A percentile compares a stretch with the other conserved stretches of the same genome.
Evolutionary conservation across 2,329 filamentous ascomycete genomes (phyloP).

Genomic region (Botrytis squamosa): DNA sequence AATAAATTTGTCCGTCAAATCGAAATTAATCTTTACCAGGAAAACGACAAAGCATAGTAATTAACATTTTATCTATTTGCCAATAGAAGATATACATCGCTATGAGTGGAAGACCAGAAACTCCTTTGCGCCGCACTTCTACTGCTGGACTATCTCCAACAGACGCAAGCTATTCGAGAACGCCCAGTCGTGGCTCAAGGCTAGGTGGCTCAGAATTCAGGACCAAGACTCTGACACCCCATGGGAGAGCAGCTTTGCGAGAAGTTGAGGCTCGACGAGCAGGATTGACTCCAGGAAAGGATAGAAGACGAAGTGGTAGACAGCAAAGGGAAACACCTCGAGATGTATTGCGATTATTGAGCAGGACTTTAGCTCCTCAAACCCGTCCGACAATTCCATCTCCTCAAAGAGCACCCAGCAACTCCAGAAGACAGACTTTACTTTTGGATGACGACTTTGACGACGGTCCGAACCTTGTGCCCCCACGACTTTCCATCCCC

Average conservation of each 20-base stretch:
- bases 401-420: constrained; percentile 28
- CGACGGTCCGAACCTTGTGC: constrained; percentile 46
- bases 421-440: constrained; percentile 28
- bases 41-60: not conserved
- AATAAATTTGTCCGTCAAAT: not conserved
- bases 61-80: not conserved
- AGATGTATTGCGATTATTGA: constrained; percentile 54
- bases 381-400: constrained; percentile 36
- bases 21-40: too few relatives aligned
- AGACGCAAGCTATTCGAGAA: constrained; percentile 30
- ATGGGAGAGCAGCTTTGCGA: constrained; percentile 59
- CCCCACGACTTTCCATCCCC: constrained; percentile 56
- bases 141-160: constrained; percentile 36
- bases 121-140: constrained; percentile 37
- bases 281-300: constrained; percentile 60
- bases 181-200: constrained; percentile 29
- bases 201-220: constrained; percentile 33
- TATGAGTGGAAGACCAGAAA: constrained; percentile 35
- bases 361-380: constrained; percentile 51
- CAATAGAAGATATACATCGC: constrained; percentile 24
- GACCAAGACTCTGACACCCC: constrained; percentile 48
- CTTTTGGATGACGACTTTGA: constrained; percentile 41
- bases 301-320: constrained; percentile 56
- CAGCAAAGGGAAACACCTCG: constrained; percentile 57
- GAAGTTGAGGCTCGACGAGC: constrained; percentile 59